phyloP scores from a whole-genome alignment of 306 rosid genomes.

The Adenanthera pavonina region DNA sequence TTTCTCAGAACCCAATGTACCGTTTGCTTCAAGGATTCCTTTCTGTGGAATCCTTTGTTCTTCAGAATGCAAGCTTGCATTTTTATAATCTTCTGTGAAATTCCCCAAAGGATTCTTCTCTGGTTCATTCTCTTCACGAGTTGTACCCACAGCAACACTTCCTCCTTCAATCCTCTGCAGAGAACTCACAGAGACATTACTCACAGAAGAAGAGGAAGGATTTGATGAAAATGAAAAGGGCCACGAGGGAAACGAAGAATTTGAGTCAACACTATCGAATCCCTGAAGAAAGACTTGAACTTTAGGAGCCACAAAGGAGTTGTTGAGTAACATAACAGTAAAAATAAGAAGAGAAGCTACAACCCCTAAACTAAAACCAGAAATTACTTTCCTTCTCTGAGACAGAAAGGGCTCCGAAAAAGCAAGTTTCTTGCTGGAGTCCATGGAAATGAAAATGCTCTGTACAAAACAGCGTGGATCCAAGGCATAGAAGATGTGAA shows the following conservation, averaged over 20 bases:
- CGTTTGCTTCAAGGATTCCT: constrained; percentile 20
- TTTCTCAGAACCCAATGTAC: constrained; percentile 1
- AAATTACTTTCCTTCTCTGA: constrained; percentile 62
- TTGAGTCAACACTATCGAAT: constrained; percentile 28
- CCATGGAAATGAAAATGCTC: constrained; percentile 55
- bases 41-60: constrained; percentile 32
- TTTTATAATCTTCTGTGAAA: constrained; percentile 27
- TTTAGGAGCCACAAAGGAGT: constrained; percentile 44
- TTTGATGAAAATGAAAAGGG: constrained; percentile 47
- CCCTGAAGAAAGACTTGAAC: constrained; percentile 50
- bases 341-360: constrained; percentile 59
- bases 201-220: constrained; percentile 21
- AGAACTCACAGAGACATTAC: constrained; percentile 8
- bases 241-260: constrained; percentile 49
- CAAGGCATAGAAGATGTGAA: background rate
- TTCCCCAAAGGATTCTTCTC: constrained; percentile 40
- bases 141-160: constrained; percentile 18
- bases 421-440: constrained; percentile 46
- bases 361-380: constrained; percentile 75
- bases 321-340: constrained; percentile 48
- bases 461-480: background rate
- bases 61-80: constrained; percentile 45
- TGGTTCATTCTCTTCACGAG: constrained; percentile 37
- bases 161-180: constrained; percentile 7
- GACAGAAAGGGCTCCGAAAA: constrained; percentile 56